Evolutionary conservation across 2,329 filamentous ascomycete species (phyloP).

Genomic region (Chaetomium globosum): DNA sequence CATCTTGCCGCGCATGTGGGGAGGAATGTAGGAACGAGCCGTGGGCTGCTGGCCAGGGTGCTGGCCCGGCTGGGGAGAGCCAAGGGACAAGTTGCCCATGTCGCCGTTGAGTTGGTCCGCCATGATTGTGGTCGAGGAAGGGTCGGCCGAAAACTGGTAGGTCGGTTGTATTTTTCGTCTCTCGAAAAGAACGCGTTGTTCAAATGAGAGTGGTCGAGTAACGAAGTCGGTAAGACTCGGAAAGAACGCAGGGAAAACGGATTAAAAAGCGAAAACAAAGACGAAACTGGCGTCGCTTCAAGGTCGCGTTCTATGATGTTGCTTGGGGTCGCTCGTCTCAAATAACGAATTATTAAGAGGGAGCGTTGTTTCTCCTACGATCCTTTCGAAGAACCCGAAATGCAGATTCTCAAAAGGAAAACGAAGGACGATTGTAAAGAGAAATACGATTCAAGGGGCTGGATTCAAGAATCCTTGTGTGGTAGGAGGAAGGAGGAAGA

Average conservation of each 20-base stretch:
- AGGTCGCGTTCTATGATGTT: conserved; percentile 24
- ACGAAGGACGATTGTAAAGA: conserved; percentile 45
- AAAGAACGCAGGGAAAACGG: conserved; percentile 28
- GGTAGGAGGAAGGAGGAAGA: conserved; percentile 35
- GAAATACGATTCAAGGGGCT: conserved; percentile 38
- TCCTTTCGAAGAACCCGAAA: conserved; percentile 48
- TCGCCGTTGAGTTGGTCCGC: conserved; percentile 73
- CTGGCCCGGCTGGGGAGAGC: conserved; percentile 44
- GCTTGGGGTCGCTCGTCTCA: conserved; percentile 26
- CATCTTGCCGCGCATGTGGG: conserved; percentile 72
- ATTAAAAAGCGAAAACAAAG: conserved; percentile 28
- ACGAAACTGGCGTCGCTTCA: conserved; percentile 27
- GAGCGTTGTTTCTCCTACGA: conserved; percentile 42
- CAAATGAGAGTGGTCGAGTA: conserved; percentile 36
- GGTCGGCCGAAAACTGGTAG: background rate
- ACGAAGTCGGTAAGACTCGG: conserved; percentile 27
- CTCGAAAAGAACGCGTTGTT: conserved; percentile 38
- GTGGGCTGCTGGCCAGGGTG: conserved; percentile 39
- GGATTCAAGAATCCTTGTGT: conserved; percentile 42
- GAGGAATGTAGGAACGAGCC: conserved; percentile 78
- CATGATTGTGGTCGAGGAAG: conserved; percentile 58
- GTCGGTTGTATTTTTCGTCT: conserved; percentile 30
- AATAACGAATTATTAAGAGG: conserved; percentile 36
- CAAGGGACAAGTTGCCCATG: conserved; percentile 73
- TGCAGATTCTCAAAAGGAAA: conserved; percentile 51